These are phyloP conservation scores for Glebionis coronaria DNA, from an alignment of 129 eudicot species.

Conservation along the genomic window DNA sequence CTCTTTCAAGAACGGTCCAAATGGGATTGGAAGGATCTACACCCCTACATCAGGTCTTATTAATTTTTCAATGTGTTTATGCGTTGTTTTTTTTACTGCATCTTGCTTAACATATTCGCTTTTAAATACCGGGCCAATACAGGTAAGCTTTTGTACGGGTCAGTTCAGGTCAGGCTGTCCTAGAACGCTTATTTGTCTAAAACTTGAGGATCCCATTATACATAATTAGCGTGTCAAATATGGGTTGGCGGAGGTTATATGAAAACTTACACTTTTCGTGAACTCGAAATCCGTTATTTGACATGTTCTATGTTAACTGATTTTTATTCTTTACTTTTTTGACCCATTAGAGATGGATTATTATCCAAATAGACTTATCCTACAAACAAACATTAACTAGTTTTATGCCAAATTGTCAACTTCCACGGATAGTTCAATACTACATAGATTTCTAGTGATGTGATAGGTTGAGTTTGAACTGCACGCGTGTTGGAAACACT, in stretches of 20 bases:
- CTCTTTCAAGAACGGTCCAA: constrained; percentile 69
- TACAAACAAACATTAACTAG: background rate
- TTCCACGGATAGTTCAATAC: background rate
- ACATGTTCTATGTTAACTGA: background rate
- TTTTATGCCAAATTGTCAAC: background rate
- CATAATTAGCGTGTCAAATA: no score
- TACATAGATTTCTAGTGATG: background rate
- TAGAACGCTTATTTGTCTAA: no score
- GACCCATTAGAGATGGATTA: background rate
- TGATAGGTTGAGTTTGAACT: background rate
- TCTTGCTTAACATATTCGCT: background rate
- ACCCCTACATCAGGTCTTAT: constrained; percentile 77
- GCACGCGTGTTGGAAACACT: background rate
- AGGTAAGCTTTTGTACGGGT: no score
- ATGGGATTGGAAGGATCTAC: constrained; percentile 97
- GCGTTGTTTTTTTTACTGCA: constrained; percentile 5
- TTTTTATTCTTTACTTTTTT: background rate
- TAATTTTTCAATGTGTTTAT: constrained; percentile 6
- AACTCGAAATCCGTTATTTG: background rate
- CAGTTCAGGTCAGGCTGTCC: no score
- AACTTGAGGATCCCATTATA: no score
- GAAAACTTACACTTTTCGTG: background rate
- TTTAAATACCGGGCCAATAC: background rate
- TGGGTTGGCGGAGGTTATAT: background rate
- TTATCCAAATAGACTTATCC: background rate